Evolutionary conservation across 1,284 basidiomycete genomes (phyloP), one percentile per base, ranked within the genome.

Genomic region (Tylopilus sp.): DNA sequence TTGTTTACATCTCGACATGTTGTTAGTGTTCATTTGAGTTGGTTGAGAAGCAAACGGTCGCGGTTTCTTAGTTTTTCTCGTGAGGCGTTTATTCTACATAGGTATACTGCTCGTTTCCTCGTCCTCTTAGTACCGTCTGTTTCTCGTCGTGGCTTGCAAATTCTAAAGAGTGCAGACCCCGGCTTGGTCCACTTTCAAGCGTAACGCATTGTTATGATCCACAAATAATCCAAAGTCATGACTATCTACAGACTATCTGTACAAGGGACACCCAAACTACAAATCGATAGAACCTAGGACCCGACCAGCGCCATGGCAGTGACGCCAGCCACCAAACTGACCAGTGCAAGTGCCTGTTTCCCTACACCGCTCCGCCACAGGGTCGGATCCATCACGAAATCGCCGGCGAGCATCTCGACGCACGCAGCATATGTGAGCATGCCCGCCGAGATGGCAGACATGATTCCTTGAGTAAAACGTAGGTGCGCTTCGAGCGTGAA

Each of bases 331-430:
- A 81, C 65, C 54, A 88, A 63, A 61, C 84, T 85, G 3, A 67
- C 60, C 25, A 88, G 63, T 25, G 85, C 85, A 33, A 84, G 61
- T 17, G 69, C 71, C 66, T 84, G 80, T 61, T 77, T 74, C 43
- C 66, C 57, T 19, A 76, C 61, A 28, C 72, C 59, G 61, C 76
- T 69, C 54, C 73, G 62, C 75, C 72, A 76, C 59, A 72, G 61
- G 57, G 65, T 79, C 57, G 76, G 74, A 60, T 87, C 84, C 59
- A 85, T 83, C 39, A 90, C 83, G 58, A 90, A 89, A 68, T 90
- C 88, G 4, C 82, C 87, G 0, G 86, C 88, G 43, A 90, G 79
- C 85, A 90, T 88, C 76, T 90, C 88, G 13, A 90, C 85, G 19
- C 84, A 87, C 14, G 84, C 81, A 1, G 85, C 87, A 61, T 90